These are phyloP conservation scores for Tulasnella sp. DNA, from an alignment of 768 basidiomycete genomes.

Conservation along the genomic window DNA sequence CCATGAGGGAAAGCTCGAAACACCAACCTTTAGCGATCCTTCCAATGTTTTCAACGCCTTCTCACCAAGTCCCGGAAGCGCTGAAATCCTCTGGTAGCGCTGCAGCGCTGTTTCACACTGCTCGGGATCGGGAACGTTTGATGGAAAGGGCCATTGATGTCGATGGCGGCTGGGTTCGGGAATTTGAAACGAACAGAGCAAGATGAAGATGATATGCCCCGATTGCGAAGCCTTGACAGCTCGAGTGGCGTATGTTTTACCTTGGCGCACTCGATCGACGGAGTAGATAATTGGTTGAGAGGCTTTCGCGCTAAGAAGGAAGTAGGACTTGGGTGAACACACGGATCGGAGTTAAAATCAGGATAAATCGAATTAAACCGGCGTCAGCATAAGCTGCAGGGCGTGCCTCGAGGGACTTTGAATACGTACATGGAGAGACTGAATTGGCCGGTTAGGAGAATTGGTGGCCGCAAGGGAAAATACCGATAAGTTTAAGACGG, in stretches of 20 bases:
- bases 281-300: constrained; percentile 64
- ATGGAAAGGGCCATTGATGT: constrained; percentile 57
- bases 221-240: constrained; percentile 38
- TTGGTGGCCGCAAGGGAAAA: neutral
- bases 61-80: neutral
- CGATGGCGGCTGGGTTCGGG: constrained; percentile 65
- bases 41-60: neutral
- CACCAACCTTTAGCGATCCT: constrained; percentile 3
- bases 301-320: constrained; percentile 61
- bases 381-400: constrained; percentile 13
- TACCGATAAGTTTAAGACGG: neutral
- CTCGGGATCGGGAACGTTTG: constrained; percentile 42
- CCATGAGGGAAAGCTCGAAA: neutral
- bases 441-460: constrained; percentile 1
- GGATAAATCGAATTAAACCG: neutral
- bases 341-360: constrained; percentile 1
- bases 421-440: constrained; percentile 53
- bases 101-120: constrained; percentile 36
- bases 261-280: constrained; percentile 58
- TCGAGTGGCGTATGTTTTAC: constrained; percentile 50
- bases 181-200: constrained; percentile 72
- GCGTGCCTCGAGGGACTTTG: constrained; percentile 22
- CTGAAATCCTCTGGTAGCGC: neutral
- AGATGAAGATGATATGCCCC: constrained; percentile 43
- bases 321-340: constrained; percentile 50